Evolutionary conservation across 176 grass and related monocot species (phyloP), one percentile per base, ranked within the genome.

Genomic region (Secale cereale): DNA sequence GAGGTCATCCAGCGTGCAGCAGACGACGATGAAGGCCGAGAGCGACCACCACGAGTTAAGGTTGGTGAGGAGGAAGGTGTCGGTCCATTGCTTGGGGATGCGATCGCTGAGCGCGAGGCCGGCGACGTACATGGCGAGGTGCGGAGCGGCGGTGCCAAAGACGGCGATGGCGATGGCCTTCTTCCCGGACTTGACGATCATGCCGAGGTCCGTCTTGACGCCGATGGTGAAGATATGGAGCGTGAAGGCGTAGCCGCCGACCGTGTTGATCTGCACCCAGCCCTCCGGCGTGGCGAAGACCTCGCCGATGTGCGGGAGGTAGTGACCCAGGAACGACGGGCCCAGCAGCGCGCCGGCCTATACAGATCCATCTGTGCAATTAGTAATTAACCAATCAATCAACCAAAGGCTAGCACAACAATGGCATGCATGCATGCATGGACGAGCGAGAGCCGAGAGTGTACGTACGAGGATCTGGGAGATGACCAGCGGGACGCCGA

Each of bases 171-270:
- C 89, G n/a, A 89, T 63, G 14, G 94, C 87, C 46, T 97, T 97
- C 75, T 88, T 91, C 0, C 94, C 91, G 19, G 89, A 93, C 82
- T 88, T 97, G 61, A 39, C 46, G 81, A 97, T 88, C 91, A 97
- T 87, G 67, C 87, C 72, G 7, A 97, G 87, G 87, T 97, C 91
- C 30, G 91, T 94, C 88, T 94, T 97, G 33, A 97, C 94, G 65
- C 91, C 91, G 75, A 94, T 78, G 28, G 78, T 78, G 85, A 97
- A 97, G 79, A 92, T 76, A 28, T 94, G 92, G 67, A 97, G 88
- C 70, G 77, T 83, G 63, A 88, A 90, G 19, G 91, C 85, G 68
- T 94, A 88, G 32, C 82, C 78, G 30, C 85, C 89, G 6, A 97
- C 31, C 22, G 87, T 92, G 89, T 91, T 97, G 43, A 97, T 81